Percentiles rank a stretch among this genome's conserved stretches.
These are phyloP conservation scores for Dothiorella sarmentorum DNA, from an alignment of 2,329 filamentous ascomycete genomes.

Conservation along the genomic window DNA sequence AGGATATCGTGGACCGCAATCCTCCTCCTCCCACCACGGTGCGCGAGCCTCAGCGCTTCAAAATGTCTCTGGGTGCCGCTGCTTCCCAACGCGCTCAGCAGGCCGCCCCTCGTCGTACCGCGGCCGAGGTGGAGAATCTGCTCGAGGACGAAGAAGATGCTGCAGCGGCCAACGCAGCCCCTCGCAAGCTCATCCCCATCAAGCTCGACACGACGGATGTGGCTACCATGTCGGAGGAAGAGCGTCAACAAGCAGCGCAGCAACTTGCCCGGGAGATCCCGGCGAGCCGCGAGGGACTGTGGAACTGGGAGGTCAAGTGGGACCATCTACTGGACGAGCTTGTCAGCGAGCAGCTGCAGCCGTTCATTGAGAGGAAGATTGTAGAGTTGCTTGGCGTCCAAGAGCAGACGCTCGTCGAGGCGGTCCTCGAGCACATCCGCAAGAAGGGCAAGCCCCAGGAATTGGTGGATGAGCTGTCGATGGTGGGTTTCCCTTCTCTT, in stretches of 20 bases:
- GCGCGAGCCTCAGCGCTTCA: conserved; percentile 72
- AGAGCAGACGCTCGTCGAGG: conserved; percentile 90
- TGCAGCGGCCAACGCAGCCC: conserved; percentile 55
- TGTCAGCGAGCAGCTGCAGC: conserved; percentile 80
- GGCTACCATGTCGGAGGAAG: conserved; percentile 71
- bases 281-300: conserved; percentile 77
- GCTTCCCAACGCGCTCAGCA: conserved; percentile 69
- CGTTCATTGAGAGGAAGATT: conserved; percentile 97
- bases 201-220: conserved; percentile 43
- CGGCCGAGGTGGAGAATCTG: conserved; percentile 90
- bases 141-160: conserved; percentile 90
- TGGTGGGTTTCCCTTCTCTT: conserved; percentile 53
- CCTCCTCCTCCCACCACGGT: conserved; percentile 42
- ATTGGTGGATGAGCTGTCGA: conserved; percentile 79
- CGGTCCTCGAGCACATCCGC: conserved; percentile 82
- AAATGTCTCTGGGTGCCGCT: conserved; percentile 85
- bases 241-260: conserved; percentile 75
- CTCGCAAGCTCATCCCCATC: conserved; percentile 62
- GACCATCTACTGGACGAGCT: conserved; percentile 79
- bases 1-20: conserved; percentile 58
- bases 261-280: conserved; percentile 88
- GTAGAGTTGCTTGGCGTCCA: conserved; percentile 95
- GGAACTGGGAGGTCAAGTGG: conserved; percentile 93
- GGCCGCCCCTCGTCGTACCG: conserved; percentile 65
- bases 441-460: conserved; percentile 72